Evolutionary conservation across 169 alveolate species (phyloP).

Genomic region (Babesia ovis): DNA sequence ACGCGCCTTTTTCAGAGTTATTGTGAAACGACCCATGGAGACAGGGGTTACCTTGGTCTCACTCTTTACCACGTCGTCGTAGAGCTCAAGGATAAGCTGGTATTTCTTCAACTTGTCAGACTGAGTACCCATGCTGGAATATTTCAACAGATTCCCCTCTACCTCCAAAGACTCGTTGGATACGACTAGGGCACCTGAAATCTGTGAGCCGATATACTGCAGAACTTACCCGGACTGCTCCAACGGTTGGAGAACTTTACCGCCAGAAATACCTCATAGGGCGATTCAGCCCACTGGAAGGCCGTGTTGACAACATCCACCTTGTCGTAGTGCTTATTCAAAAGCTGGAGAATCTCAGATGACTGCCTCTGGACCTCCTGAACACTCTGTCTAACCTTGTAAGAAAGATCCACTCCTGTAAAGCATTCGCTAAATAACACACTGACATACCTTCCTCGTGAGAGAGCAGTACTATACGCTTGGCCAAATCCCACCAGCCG

Average conservation of each 20-base stretch:
- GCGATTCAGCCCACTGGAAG: constrained; percentile 96
- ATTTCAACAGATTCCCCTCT: constrained; percentile 67
- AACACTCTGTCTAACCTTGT: constrained; percentile 37
- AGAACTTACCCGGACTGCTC: constrained; percentile 90
- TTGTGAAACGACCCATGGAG: constrained; percentile 85
- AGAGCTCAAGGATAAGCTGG: constrained; percentile 75
- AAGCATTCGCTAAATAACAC: neutral
- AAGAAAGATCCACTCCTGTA: constrained; percentile 59
- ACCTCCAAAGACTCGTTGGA: constrained; percentile 75
- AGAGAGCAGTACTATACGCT: constrained; percentile 45
- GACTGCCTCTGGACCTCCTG: constrained; percentile 53
- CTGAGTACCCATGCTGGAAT: constrained; percentile 84
- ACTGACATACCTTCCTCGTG: constrained; percentile 52
- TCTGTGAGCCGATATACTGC: too few relatives aligned
- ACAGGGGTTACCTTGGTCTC: constrained; percentile 84
- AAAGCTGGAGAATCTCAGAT: constrained; percentile 48
- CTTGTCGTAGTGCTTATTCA: constrained; percentile 55
- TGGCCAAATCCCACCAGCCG: constrained; percentile 69
- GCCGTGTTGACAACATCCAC: constrained; percentile 87
- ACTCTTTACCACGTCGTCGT: constrained; percentile 73
- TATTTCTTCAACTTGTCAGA: constrained; percentile 82
- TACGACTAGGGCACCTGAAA: constrained; percentile 84
- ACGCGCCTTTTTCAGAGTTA: constrained; percentile 80
- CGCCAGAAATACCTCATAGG: constrained; percentile 82
- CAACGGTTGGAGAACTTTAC: constrained; percentile 93